Evolutionary conservation across 192 early-diverging fungal species (phyloP).

Genomic region (Backusella mclennaniae): DNA sequence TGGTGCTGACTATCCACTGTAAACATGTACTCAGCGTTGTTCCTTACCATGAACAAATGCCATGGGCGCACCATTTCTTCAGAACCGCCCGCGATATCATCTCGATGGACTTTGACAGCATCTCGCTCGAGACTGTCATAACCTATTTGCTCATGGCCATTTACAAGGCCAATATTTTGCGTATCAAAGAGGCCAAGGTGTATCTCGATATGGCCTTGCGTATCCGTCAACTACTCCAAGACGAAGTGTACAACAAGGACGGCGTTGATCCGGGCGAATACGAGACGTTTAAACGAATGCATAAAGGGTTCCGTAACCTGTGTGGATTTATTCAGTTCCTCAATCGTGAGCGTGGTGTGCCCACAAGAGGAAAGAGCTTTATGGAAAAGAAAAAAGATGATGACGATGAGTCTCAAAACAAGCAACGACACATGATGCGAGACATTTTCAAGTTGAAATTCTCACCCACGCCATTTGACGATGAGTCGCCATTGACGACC

Average conservation of each 20-base stretch:
- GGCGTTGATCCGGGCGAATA: neutral
- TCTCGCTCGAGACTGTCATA: conserved; percentile 10
- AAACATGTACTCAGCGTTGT: conserved; percentile 5
- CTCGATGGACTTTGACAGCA: conserved; percentile 7
- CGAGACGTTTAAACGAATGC: conserved; percentile 16
- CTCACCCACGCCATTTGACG: neutral
- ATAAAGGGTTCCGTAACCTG: neutral
- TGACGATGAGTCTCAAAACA: neutral
- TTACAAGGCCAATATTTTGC: conserved; percentile 5
- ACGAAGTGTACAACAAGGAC: neutral
- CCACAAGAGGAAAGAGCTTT: neutral
- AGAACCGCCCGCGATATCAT: neutral
- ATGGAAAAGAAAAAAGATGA: neutral
- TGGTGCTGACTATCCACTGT: conserved; percentile 18
- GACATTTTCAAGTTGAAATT: neutral
- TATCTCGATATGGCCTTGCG: conserved; percentile 21
- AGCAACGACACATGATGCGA: neutral
- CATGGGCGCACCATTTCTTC: conserved; percentile 10
- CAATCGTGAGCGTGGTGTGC: conserved; percentile 14
- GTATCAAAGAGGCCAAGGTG: neutral
- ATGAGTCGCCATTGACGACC: neutral
- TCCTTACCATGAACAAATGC: neutral
- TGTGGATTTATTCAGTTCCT: neutral
- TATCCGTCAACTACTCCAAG: neutral
- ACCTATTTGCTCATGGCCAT: conserved; percentile 8